Percentiles rank a stretch among this genome's conserved stretches.
Evolutionary conservation across 2,329 filamentous ascomycete species (phyloP).

Genomic region (Stachybotrys elegans): DNA sequence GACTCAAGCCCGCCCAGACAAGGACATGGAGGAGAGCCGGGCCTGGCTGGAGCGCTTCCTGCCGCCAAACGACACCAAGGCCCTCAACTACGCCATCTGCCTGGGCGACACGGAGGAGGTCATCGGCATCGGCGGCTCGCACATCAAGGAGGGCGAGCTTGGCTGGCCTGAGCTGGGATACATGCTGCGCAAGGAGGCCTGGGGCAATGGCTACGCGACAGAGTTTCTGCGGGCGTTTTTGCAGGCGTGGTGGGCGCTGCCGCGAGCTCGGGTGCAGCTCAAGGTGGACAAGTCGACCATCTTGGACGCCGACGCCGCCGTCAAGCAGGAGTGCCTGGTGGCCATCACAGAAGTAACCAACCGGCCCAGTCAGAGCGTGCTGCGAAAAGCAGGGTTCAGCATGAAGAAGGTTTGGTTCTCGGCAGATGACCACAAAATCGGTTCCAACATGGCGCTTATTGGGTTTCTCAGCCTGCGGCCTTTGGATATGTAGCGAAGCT

Average conservation of each 20-base stretch:
- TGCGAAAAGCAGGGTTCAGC: slow-evolving; percentile 52
- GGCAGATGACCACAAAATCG: slow-evolving; percentile 15
- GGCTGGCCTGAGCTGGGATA: slow-evolving; percentile 59
- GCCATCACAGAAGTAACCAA: slow-evolving; percentile 47
- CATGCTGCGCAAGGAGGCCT: slow-evolving; percentile 45
- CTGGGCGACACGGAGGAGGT: slow-evolving; percentile 42
- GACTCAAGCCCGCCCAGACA: slow-evolving; percentile 33
- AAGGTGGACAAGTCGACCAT: slow-evolving; percentile 35
- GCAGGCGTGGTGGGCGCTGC: slow-evolving; percentile 42
- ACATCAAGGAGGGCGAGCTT: slow-evolving; percentile 25
- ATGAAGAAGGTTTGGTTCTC: slow-evolving; percentile 35
- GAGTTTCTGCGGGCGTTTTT: slow-evolving; percentile 49
- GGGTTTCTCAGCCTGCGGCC: no score
- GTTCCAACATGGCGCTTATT: slow-evolving; percentile 8
- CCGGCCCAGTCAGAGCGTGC: slow-evolving; percentile 46
- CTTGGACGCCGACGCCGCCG: slow-evolving; percentile 15
- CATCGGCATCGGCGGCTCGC: slow-evolving; percentile 44
- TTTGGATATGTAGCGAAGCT: no score
- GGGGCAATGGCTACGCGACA: slow-evolving; percentile 53
- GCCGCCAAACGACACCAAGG: slow-evolving; percentile 43
- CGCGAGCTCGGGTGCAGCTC: slow-evolving; percentile 38
- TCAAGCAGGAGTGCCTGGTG: slow-evolving; percentile 34
- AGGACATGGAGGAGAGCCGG: slow-evolving; percentile 37
- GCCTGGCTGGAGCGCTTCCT: slow-evolving; percentile 33
- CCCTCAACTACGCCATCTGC: slow-evolving; percentile 54